Conservation (phyloP, 371 early-diverging fungal genomes). For the Syncephalastrum racemosum region DNA sequence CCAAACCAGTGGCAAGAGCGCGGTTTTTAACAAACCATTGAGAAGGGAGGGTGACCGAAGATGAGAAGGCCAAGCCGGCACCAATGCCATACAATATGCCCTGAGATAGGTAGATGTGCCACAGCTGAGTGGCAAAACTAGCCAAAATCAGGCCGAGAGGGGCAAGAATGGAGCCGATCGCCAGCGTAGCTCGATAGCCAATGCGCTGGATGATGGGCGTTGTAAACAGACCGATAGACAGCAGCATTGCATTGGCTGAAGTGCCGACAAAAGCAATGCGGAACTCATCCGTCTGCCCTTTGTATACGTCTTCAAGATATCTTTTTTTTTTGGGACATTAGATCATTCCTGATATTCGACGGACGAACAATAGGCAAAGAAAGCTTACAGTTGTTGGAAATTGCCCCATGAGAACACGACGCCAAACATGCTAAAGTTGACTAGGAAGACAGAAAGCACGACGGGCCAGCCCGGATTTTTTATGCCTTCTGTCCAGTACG, state of each 20-base stretch:
- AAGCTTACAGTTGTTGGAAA: conserved; percentile 47
- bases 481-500: conserved; percentile 33
- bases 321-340: conserved; percentile 1
- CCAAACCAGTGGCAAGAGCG: conserved; percentile 79
- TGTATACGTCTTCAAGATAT: conserved; percentile 36
- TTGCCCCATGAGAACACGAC: conserved; percentile 58
- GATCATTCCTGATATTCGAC: neutral
- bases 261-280: conserved; percentile 58
- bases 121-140: conserved; percentile 56
- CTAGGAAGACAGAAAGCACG: conserved; percentile 54
- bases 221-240: conserved; percentile 57
- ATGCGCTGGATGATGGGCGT: conserved; percentile 60
- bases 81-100: conserved; percentile 62
- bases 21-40: conserved; percentile 75
- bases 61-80: conserved; percentile 56
- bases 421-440: conserved; percentile 59
- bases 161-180: conserved; percentile 53
- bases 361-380: neutral
- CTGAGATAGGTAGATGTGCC: conserved; percentile 66
- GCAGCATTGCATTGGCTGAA: conserved; percentile 42
- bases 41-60: conserved; percentile 62
- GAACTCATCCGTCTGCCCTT: conserved; percentile 27
- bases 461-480: conserved; percentile 48
- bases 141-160: conserved; percentile 55
- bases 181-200: conserved; percentile 60